A percentile compares a stretch with the other conserved stretches of the same genome.
Conservation (phyloP, 257 asterid species). For the Primulina eburnea region DNA sequence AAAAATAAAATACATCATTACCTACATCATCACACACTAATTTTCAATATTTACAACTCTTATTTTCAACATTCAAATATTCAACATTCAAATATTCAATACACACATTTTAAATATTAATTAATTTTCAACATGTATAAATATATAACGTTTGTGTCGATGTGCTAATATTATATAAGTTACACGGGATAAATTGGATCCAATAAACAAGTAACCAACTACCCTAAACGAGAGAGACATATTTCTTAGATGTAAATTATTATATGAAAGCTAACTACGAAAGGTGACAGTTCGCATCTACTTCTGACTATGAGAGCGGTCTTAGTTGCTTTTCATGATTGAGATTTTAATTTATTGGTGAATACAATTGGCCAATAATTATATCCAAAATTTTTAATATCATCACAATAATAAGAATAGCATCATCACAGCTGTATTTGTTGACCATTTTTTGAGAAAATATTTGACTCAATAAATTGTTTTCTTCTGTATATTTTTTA, state of each 20-base stretch:
- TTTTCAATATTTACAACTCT: too few species aligned
- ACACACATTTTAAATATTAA: too few species aligned
- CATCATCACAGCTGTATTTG: neutral
- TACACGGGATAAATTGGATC: neutral
- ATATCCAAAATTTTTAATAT: too few species aligned
- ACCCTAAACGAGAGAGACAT: neutral
- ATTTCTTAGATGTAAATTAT: neutral
- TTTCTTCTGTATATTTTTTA: neutral
- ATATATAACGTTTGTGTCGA: too few species aligned
- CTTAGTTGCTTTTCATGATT: neutral
- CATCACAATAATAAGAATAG: neutral
- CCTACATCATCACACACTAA: too few species aligned
- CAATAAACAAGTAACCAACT: neutral
- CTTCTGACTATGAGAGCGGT: neutral
- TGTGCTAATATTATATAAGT: too few species aligned
- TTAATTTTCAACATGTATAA: too few species aligned
- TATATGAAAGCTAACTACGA: neutral
- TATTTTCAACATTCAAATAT: too few species aligned
- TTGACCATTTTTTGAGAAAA: neutral
- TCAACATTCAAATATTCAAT: too few species aligned
- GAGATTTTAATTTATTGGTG: neutral
- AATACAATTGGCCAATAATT: neutral
- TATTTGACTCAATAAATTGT: neutral
- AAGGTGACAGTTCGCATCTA: neutral
- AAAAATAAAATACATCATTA: too few species aligned